Evolutionary conservation across 73 alveolate genomes (phyloP).

Genomic region (Paramecium sonneborni): DNA sequence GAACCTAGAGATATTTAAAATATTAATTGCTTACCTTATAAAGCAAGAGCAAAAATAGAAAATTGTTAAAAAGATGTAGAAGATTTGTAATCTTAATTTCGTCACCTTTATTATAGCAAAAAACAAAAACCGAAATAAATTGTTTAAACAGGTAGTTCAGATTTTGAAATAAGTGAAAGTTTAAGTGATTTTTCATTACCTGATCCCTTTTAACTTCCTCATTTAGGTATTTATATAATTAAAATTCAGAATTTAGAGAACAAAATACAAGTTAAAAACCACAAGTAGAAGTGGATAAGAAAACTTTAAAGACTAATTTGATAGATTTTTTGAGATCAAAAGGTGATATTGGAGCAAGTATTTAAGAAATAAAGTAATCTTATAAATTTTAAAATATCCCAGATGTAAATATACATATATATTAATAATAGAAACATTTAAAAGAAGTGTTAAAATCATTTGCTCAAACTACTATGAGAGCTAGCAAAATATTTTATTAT

Average conservation of each 20-base stretch:
- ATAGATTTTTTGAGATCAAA: background rate
- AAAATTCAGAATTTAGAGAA: background rate
- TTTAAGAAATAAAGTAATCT: background rate
- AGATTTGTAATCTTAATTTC: background rate
- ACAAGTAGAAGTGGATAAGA: background rate
- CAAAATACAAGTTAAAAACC: background rate
- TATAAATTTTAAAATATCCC: background rate
- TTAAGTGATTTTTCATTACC: background rate
- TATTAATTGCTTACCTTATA: background rate
- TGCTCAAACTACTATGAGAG: background rate
- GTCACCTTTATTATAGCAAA: background rate
- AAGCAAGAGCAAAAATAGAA: constrained; percentile 7
- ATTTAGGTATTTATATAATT: background rate
- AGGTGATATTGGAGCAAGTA: background rate
- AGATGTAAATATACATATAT: background rate
- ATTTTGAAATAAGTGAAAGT: background rate
- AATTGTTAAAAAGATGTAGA: background rate
- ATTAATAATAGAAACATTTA: background rate
- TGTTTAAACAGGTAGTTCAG: background rate
- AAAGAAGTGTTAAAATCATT: background rate
- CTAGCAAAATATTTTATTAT: background rate
- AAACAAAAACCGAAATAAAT: background rate
- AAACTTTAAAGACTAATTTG: background rate
- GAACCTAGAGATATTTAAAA: background rate
- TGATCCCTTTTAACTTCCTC: background rate